These are phyloP conservation scores for Lentinula detonsa DNA, from an alignment of 768 basidiomycete species.

Conservation along the genomic window DNA sequence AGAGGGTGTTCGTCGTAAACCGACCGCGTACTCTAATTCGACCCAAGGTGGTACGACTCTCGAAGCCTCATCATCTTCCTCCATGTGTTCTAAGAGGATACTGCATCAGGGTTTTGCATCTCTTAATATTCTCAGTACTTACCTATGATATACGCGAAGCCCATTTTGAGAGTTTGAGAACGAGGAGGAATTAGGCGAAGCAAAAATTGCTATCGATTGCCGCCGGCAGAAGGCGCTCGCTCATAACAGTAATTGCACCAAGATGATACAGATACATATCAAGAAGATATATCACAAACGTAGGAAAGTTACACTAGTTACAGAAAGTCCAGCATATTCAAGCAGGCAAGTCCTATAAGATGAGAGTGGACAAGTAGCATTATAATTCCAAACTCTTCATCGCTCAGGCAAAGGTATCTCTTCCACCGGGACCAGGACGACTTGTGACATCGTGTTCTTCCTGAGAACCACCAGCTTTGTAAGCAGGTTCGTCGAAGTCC, in stretches of 20 bases:
- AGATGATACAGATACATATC: not conserved
- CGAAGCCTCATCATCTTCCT: constrained; percentile 78
- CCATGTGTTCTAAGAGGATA: constrained; percentile 76
- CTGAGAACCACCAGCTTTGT: not conserved
- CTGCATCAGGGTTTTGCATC: not conserved
- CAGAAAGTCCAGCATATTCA: not conserved
- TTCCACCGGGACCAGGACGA: constrained; percentile 29
- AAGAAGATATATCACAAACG: not conserved
- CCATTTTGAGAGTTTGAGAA: not conserved
- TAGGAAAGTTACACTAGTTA: not conserved
- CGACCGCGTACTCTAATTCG: constrained; percentile 80
- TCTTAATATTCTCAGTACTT: not conserved
- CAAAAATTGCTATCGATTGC: not conserved
- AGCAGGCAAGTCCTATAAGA: not conserved
- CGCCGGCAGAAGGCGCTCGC: not conserved
- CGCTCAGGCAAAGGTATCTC: constrained; percentile 16
- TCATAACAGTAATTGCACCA: not conserved
- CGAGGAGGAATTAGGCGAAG: not conserved
- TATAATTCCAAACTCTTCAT: not conserved
- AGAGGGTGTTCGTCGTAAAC: constrained; percentile 16
- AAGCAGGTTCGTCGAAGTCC: constrained; percentile 34
- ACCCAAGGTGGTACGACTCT: constrained; percentile 85
- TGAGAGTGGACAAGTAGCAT: not conserved
- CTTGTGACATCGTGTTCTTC: constrained; percentile 40
- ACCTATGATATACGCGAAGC: constrained; percentile 4